Percentiles rank a stretch among this genome's conserved stretches.
These are phyloP conservation scores for Taphrina deformans DNA, from an alignment of 1,139 yeast genomes.

Conservation along the genomic window DNA sequence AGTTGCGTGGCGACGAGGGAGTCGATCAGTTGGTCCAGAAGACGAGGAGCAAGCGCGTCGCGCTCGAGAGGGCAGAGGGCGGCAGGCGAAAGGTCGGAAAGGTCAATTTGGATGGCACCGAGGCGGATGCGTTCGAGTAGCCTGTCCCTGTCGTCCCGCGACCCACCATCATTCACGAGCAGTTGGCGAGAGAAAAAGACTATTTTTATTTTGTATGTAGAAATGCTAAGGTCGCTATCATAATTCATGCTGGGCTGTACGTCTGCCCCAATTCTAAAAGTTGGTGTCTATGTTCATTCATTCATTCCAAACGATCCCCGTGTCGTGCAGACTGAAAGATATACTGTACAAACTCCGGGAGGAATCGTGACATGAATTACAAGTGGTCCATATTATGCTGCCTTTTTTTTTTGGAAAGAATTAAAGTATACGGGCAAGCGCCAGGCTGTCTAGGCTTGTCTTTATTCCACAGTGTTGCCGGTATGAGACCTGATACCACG, in stretches of 20 bases:
- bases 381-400: neutral
- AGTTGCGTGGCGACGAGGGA: conserved; percentile 21
- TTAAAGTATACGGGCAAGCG: neutral
- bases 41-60: conserved; percentile 15
- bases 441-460: neutral
- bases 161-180: too few relatives aligned
- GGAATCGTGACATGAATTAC: neutral
- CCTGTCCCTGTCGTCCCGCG: too few relatives aligned
- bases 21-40: conserved; percentile 19
- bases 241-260: neutral
- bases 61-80: conserved; percentile 14
- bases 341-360: neutral
- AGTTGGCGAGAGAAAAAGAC: too few relatives aligned
- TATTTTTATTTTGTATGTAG: neutral
- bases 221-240: conserved; percentile 1
- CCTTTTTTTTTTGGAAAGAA: neutral
- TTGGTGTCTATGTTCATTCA: neutral
- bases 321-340: neutral
- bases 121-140: conserved; percentile 2
- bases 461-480: neutral
- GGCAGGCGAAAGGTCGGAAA: conserved; percentile 23
- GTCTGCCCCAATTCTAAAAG: neutral
- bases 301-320: neutral
- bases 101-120: conserved; percentile 16
- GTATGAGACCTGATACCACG: conserved; percentile 6